phyloP scores from a whole-genome alignment of 1,284 basidiomycete genomes.

The Moesziomyces aphidis region DNA sequence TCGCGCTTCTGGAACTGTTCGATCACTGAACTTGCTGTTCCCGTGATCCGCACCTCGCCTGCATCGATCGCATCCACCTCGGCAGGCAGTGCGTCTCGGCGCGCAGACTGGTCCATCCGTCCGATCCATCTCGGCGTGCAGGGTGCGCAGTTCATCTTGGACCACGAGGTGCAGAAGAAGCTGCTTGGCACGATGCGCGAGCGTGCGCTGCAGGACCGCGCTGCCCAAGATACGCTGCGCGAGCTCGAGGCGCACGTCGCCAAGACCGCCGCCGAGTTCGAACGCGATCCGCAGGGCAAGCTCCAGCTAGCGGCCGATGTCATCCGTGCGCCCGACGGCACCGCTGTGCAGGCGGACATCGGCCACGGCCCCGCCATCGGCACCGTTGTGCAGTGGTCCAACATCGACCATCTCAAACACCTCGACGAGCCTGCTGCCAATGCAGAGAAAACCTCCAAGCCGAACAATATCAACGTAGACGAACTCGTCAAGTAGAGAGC shows the following conservation, averaged over 20 bases:
- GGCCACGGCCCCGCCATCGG: slow-evolving; percentile 34
- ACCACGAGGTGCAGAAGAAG: slow-evolving; percentile 36
- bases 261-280: slow-evolving; percentile 31
- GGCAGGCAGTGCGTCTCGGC: slow-evolving; percentile 15
- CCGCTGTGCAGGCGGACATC: slow-evolving; percentile 28
- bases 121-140: slow-evolving; percentile 42
- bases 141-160: slow-evolving; percentile 37
- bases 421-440: slow-evolving; percentile 11
- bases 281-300: slow-evolving; percentile 26
- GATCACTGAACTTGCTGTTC: slow-evolving; percentile 58
- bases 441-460: not conserved
- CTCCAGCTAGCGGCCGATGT: slow-evolving; percentile 27
- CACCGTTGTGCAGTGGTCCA: slow-evolving; percentile 32
- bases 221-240: not conserved
- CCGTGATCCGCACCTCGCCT: slow-evolving; percentile 18
- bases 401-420: slow-evolving; percentile 33
- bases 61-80: not conserved
- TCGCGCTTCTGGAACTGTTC: slow-evolving; percentile 65
- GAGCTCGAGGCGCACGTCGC: slow-evolving; percentile 22
- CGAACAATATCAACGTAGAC: slow-evolving; percentile 41
- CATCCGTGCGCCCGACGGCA: slow-evolving; percentile 34
- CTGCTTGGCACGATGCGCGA: slow-evolving; percentile 8
- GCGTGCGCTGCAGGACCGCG: not conserved
- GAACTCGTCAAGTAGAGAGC: slow-evolving; percentile 37
- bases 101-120: slow-evolving; percentile 33